Percentiles rank a stretch among this genome's conserved stretches.
Evolutionary conservation across 1,139 yeast species (phyloP).

Genomic region (Pneumocystis jirovecii): DNA sequence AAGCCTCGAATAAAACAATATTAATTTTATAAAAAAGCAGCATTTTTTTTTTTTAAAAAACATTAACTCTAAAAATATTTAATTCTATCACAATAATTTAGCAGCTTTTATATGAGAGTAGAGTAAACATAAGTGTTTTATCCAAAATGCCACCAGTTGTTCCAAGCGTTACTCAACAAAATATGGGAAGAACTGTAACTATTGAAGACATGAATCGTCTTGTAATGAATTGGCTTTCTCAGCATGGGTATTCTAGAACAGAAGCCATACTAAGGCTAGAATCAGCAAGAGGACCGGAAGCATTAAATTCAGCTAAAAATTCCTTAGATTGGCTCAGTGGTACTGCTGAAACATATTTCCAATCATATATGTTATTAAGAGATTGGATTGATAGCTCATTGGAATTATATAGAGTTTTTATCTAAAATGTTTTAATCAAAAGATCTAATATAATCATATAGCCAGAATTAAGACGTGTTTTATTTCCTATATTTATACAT

Average conservation of each 20-base stretch:
- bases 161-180: not conserved
- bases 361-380: conserved; percentile 66
- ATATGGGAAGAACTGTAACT: not conserved
- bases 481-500: conserved; percentile 85
- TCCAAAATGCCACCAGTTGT: not conserved
- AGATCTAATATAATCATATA: not conserved
- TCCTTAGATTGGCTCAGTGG: conserved; percentile 23
- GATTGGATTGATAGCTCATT: conserved; percentile 86
- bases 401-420: conserved; percentile 52
- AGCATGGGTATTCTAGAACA: conserved; percentile 85
- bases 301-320: conserved; percentile 13
- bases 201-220: not conserved
- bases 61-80: not conserved
- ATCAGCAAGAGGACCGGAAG: conserved; percentile 21
- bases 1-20: not conserved
- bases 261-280: conserved; percentile 90
- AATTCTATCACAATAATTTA: not conserved
- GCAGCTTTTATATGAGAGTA: not conserved
- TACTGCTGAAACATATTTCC: conserved; percentile 56
- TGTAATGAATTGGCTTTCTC: conserved; percentile 34
- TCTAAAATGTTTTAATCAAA: not conserved
- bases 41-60: not conserved
- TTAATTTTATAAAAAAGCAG: not conserved
- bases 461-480: conserved; percentile 67
- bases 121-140: not conserved